These are phyloP conservation scores for Pisolithus albus DNA, from an alignment of 768 basidiomycete species.

Conservation along the genomic window DNA sequence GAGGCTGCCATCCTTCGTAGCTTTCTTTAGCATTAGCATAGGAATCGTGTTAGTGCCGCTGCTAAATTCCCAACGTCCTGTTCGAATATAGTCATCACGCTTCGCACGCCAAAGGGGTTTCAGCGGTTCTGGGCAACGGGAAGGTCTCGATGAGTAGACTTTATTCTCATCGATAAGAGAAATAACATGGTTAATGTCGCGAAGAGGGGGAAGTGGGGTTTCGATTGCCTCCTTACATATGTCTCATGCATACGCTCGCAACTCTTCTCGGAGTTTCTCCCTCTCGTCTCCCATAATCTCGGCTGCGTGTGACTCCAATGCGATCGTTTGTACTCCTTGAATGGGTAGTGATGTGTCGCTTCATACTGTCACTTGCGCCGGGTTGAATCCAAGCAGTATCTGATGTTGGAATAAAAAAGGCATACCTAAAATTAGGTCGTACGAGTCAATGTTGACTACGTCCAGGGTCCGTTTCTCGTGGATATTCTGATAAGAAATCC, in stretches of 20 bases:
- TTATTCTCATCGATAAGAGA: constrained; percentile 26
- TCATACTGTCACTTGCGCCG: constrained; percentile 10
- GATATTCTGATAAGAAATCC: constrained; percentile 15
- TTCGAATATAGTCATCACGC: constrained; percentile 21
- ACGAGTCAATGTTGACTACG: constrained; percentile 31
- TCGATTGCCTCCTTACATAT: constrained; percentile 22
- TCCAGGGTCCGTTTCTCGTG: constrained; percentile 25
- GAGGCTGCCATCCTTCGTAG: background rate
- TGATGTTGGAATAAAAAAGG: constrained; percentile 32
- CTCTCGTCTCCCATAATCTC: background rate
- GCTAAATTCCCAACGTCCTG: constrained; percentile 26
- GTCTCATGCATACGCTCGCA: constrained; percentile 18
- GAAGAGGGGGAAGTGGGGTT: constrained; percentile 24
- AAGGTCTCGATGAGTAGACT: constrained; percentile 29
- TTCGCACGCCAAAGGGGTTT: constrained; percentile 22
- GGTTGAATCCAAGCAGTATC: constrained; percentile 24
- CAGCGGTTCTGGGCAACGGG: constrained; percentile 30
- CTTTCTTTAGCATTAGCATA: constrained; percentile 29
- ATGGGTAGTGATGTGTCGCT: constrained; percentile 9
- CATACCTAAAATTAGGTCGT: constrained; percentile 35
- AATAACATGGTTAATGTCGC: constrained; percentile 33
- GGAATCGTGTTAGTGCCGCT: constrained; percentile 24
- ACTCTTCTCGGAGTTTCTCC: constrained; percentile 6
- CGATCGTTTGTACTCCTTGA: constrained; percentile 5
- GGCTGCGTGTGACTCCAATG: background rate